phyloP scores from a whole-genome alignment of 768 basidiomycete species.

The Tubosaeta sp. region DNA sequence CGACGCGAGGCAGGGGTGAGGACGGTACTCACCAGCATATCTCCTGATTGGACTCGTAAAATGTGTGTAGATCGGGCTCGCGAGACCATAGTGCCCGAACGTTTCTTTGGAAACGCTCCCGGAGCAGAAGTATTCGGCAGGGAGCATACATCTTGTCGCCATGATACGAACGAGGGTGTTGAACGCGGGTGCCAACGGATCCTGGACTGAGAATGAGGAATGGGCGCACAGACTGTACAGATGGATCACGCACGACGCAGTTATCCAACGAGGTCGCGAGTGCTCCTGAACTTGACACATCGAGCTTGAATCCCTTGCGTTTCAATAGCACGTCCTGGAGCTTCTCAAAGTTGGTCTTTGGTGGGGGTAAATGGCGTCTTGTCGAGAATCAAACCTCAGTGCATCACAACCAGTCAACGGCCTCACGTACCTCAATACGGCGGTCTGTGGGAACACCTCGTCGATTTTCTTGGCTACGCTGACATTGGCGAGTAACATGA shows the following conservation, averaged over 20 bases:
- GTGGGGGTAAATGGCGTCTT: constrained; percentile 89
- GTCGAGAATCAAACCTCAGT: not conserved
- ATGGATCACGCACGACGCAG: constrained; percentile 61
- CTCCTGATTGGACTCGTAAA: constrained; percentile 97
- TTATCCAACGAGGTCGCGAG: constrained; percentile 84
- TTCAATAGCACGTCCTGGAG: constrained; percentile 88
- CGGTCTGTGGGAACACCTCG: constrained; percentile 92
- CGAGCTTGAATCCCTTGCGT: constrained; percentile 74
- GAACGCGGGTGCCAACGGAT: constrained; percentile 80
- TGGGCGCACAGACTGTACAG: not conserved
- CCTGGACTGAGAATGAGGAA: constrained; percentile 41
- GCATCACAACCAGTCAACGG: constrained; percentile 3
- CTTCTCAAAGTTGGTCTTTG: constrained; percentile 91
- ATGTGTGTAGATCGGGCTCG: constrained; percentile 95
- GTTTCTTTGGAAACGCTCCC: constrained; percentile 90
- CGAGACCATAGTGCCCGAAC: constrained; percentile 97
- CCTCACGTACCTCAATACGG: constrained; percentile 68
- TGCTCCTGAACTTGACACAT: constrained; percentile 88
- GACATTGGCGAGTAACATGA: constrained; percentile 97
- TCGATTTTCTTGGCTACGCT: constrained; percentile 90
- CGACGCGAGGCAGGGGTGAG: not conserved
- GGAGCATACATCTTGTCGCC: constrained; percentile 98
- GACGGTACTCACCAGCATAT: constrained; percentile 68
- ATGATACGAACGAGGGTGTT: constrained; percentile 98
- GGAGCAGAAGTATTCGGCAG: constrained; percentile 97